A percentile compares a stretch with the other conserved stretches of the same genome.
Conservation (phyloP, 805 yeast genomes). For the Cyberlindnera maritima region DNA sequence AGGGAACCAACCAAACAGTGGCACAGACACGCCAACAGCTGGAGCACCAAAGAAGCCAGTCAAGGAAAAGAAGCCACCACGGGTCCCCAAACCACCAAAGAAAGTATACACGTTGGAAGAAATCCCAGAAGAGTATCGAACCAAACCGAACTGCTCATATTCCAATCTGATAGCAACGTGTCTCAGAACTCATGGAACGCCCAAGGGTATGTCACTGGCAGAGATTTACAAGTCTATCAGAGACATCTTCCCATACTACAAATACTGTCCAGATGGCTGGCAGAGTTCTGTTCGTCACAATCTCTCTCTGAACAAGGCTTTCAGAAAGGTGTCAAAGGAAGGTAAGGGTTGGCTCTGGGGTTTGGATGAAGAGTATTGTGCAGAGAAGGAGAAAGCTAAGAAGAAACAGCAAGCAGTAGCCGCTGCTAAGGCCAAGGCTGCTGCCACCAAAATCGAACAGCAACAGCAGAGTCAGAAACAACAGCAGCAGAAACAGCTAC, state of each 20-base stretch:
- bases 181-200: constrained; percentile 61
- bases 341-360: constrained; percentile 98
- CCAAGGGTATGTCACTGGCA: constrained; percentile 73
- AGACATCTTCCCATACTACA: constrained; percentile 85
- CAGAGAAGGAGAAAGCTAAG: constrained; percentile 76
- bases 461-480: constrained; percentile 40
- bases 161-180: constrained; percentile 81
- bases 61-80: constrained; percentile 47
- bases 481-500: constrained; percentile 29
- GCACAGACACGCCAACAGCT: background rate
- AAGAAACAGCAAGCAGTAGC: constrained; percentile 65
- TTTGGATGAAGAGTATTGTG: constrained; percentile 78
- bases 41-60: constrained; percentile 26
- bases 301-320: constrained; percentile 80
- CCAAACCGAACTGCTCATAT: constrained; percentile 80
- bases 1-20: background rate
- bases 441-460: constrained; percentile 50
- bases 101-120: constrained; percentile 75
- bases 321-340: constrained; percentile 75
- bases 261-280: constrained; percentile 97
- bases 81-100: constrained; percentile 52
- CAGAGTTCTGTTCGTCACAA: constrained; percentile 92
- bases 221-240: constrained; percentile 87
- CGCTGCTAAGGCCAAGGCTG: constrained; percentile 56
- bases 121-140: constrained; percentile 82